These are phyloP conservation scores for Polygonum maritimum DNA, from an alignment of 148 eudicot genomes.

Conservation along the genomic window DNA sequence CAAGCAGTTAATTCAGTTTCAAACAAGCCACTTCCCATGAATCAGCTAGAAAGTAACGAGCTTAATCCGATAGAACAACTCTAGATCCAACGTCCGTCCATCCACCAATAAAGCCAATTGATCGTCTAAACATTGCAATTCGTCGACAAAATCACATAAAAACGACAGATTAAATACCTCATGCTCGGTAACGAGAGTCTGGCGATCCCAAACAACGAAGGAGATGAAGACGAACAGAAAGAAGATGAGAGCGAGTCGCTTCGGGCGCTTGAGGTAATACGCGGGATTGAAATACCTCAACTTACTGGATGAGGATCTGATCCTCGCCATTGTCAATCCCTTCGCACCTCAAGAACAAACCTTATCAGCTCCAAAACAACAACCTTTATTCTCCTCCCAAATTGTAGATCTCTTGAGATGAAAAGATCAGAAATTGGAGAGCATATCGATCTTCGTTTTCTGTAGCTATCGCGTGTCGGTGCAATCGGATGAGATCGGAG, in stretches of 20 bases:
- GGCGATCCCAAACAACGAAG: conserved; percentile 86
- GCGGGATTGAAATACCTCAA: conserved; percentile 77
- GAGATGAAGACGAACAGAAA: conserved; percentile 51
- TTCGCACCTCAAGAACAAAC: background rate
- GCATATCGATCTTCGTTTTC: background rate
- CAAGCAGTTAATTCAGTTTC: background rate
- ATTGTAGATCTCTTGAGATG: background rate
- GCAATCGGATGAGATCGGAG: background rate
- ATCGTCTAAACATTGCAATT: background rate
- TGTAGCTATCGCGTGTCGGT: background rate
- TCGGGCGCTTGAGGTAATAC: conserved; percentile 88
- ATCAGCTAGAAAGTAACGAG: background rate
- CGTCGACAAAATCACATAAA: conserved; percentile 1
- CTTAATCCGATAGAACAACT: background rate
- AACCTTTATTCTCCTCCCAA: background rate
- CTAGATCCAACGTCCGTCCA: background rate
- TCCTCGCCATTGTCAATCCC: conserved; percentile 50
- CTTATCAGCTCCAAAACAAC: background rate
- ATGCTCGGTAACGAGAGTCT: conserved; percentile 69
- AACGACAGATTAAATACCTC: conserved; percentile 31
- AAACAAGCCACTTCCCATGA: background rate
- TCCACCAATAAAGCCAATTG: background rate
- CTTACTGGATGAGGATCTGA: conserved; percentile 54
- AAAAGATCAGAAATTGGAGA: background rate
- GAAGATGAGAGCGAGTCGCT: conserved; percentile 64